Conservation (phyloP, 2,329 filamentous ascomycete species). For the Didymella segeticola region DNA sequence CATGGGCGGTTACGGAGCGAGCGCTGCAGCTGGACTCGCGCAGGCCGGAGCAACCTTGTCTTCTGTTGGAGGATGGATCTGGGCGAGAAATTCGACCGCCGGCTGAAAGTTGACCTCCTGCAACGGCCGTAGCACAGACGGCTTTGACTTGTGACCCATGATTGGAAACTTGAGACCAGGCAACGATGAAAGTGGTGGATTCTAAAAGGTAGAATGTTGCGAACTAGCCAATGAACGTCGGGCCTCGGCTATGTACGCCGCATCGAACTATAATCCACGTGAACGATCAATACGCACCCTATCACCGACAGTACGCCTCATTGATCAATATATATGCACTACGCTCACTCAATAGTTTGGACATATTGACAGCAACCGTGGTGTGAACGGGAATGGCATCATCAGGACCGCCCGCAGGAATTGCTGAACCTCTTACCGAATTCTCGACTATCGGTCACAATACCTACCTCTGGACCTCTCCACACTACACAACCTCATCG, state of each 20-base stretch:
- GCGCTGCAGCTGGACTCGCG: constrained; percentile 27
- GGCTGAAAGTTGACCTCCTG: neutral
- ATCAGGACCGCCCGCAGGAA: constrained; percentile 6
- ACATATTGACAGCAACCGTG: neutral
- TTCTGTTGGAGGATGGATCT: constrained; percentile 20
- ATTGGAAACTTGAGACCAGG: neutral
- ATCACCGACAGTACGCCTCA: neutral
- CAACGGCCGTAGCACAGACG: neutral
- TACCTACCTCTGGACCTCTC: constrained; percentile 39
- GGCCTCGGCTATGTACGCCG: constrained; percentile 10
- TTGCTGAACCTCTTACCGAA: constrained; percentile 34
- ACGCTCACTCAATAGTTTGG: no score
- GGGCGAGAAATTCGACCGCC: neutral
- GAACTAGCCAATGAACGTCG: constrained; percentile 16
- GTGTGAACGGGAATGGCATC: constrained; percentile 13
- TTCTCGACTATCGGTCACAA: constrained; percentile 45
- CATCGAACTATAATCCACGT: neutral
- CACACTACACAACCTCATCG: constrained; percentile 5
- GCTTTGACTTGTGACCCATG: neutral
- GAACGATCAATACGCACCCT: neutral
- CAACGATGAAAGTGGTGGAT: neutral
- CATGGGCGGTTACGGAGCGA: constrained; percentile 43
- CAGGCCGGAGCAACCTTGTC: constrained; percentile 29
- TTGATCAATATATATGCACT: neutral
- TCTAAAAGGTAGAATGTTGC: constrained; percentile 3